Evolutionary conservation across 2,329 filamentous ascomycete species (phyloP).

Genomic region (Ophiostoma novo-ulmi): DNA sequence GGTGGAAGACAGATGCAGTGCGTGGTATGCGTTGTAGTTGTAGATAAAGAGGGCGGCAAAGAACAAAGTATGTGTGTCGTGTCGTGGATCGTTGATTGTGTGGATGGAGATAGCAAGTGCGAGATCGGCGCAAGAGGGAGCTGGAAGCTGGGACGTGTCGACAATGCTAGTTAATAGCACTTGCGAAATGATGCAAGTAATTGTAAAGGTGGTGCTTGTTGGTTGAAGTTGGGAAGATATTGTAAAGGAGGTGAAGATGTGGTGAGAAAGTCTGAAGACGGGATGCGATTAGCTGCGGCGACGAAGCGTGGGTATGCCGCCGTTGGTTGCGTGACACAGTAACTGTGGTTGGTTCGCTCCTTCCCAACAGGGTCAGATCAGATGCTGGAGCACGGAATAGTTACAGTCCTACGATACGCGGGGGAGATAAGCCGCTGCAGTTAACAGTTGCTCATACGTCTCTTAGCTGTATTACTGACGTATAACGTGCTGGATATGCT

Average conservation of each 20-base stretch:
- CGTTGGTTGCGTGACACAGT: neutral
- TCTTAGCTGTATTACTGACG: neutral
- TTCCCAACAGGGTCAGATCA: slow-evolving; percentile 4
- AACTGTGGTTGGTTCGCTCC: slow-evolving; percentile 5
- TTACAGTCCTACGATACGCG: neutral
- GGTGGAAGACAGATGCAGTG: neutral
- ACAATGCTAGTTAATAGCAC: neutral
- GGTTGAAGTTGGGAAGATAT: neutral
- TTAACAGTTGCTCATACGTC: neutral
- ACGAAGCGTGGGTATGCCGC: neutral
- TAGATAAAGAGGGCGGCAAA: neutral
- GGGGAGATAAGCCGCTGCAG: neutral
- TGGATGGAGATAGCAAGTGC: neutral
- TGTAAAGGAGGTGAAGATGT: neutral
- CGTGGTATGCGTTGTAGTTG: neutral
- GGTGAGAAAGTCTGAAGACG: neutral
- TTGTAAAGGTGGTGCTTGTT: neutral
- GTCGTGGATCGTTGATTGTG: neutral
- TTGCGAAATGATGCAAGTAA: neutral
- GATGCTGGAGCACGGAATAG: neutral
- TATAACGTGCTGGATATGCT: neutral
- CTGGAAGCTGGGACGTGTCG: neutral
- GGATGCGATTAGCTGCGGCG: neutral
- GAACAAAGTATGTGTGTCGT: neutral
- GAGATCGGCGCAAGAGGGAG: slow-evolving; percentile 5